Evolutionary conservation across 2,329 filamentous ascomycete genomes (phyloP).

Genomic region (Ceratocystis diversiconidia): DNA sequence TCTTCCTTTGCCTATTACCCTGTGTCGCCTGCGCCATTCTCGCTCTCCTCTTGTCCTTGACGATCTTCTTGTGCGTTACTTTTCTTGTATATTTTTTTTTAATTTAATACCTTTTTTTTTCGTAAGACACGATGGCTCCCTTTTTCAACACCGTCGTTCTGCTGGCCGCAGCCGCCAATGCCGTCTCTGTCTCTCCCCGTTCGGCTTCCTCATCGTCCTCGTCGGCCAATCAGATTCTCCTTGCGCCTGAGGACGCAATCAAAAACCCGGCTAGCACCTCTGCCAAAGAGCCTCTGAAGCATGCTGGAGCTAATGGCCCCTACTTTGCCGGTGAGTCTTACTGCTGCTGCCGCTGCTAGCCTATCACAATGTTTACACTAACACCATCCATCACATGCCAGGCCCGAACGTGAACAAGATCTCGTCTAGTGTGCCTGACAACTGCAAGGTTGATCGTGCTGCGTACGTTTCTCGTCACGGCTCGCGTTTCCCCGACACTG

Average conservation of each 20-base stretch:
- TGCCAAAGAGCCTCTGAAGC: conserved; percentile 28
- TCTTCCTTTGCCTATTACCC: neutral
- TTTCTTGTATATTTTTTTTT: neutral
- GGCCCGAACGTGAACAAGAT: conserved; percentile 44
- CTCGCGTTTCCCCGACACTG: conserved; percentile 46
- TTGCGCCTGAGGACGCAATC: conserved; percentile 16
- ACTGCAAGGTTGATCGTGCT: conserved; percentile 45
- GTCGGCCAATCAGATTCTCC: conserved; percentile 1
- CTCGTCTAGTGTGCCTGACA: conserved; percentile 37
- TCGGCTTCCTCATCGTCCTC: neutral
- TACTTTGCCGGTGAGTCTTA: conserved; percentile 33
- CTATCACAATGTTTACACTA: neutral
- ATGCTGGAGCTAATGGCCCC: conserved; percentile 39
- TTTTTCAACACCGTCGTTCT: conserved; percentile 11
- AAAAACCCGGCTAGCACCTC: conserved; percentile 11
- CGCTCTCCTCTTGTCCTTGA: neutral
- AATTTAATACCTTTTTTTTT: neutral
- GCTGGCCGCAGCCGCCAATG: conserved; percentile 5
- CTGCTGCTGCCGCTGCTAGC: neutral
- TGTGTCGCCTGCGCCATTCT: neutral
- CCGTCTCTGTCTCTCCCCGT: conserved; percentile 3
- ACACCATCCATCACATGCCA: conserved; percentile 19
- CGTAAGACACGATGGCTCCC: neutral
- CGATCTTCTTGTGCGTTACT: neutral
- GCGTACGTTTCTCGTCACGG: conserved; percentile 48